These are phyloP conservation scores for Escovopsis sp. DNA, from an alignment of 2,329 filamentous ascomycete genomes.

Conservation along the genomic window DNA sequence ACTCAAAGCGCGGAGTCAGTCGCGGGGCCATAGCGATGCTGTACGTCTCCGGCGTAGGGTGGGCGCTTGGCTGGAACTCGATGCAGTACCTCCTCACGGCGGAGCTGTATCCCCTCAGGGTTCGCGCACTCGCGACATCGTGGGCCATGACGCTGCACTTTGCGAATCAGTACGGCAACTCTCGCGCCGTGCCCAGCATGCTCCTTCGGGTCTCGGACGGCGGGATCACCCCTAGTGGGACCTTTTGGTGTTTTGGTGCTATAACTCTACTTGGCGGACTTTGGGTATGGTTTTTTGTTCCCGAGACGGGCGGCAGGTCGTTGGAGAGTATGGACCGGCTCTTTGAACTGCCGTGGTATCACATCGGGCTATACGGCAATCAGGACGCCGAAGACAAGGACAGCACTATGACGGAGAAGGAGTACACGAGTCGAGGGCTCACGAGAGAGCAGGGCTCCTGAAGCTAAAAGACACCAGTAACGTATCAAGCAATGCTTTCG, in stretches of 20 bases:
- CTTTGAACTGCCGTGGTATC: conserved; percentile 60
- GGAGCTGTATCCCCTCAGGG: conserved; percentile 61
- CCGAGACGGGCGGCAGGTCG: conserved; percentile 53
- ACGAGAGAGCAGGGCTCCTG: no score
- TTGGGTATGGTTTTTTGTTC: conserved; percentile 61
- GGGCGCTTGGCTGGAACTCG: conserved; percentile 59
- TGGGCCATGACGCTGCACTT: conserved; percentile 69
- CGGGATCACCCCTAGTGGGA: conserved; percentile 46
- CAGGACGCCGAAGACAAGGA: conserved; percentile 32
- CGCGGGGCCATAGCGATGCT: conserved; percentile 60
- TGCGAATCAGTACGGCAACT: conserved; percentile 64
- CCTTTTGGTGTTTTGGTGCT: conserved; percentile 62
- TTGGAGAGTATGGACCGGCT: conserved; percentile 58
- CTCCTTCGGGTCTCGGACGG: conserved; percentile 35
- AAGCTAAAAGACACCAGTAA: no score
- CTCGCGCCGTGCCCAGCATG: conserved; percentile 62
- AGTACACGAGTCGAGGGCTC: conserved; percentile 11
- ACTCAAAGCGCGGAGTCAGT: conserved; percentile 38
- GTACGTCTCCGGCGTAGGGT: conserved; percentile 53
- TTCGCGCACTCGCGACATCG: conserved; percentile 56
- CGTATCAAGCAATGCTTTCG: no score
- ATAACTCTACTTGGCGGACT: conserved; percentile 52
- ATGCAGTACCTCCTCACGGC: conserved; percentile 69
- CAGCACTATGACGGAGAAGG: conserved; percentile 28
- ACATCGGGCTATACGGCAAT: conserved; percentile 48